These are phyloP conservation scores for Naegleria lovaniensis DNA, from an alignment of 208 protist genomes.

Conservation along the genomic window DNA sequence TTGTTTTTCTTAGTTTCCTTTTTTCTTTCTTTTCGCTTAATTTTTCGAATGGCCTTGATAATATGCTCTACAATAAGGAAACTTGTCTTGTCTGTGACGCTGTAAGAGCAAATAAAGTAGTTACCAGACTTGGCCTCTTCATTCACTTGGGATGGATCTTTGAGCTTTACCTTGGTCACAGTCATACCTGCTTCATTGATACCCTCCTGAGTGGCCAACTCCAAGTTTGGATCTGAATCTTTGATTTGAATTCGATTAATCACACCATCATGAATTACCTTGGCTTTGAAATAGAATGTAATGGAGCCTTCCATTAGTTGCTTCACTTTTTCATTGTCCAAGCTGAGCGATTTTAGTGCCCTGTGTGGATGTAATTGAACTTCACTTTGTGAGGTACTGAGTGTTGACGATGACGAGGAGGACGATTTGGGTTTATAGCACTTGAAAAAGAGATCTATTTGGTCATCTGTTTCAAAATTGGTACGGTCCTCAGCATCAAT, in stretches of 20 bases:
- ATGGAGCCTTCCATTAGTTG: neutral
- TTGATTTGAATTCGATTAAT: slow-evolving; percentile 3
- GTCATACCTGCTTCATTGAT: neutral
- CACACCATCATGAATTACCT: neutral
- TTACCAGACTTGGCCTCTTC: neutral
- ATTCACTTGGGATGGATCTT: neutral
- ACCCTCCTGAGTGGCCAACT: neutral
- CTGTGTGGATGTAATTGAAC: neutral
- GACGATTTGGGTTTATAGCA: neutral
- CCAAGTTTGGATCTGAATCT: neutral
- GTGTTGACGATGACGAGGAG: neutral
- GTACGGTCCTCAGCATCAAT: neutral
- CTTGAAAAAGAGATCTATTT: neutral
- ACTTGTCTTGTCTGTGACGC: neutral
- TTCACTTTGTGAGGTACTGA: neutral
- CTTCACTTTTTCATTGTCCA: neutral
- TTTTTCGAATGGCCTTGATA: neutral
- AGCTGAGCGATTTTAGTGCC: neutral
- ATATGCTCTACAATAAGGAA: neutral
- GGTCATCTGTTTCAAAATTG: neutral
- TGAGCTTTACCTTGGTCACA: neutral
- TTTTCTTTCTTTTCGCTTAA: neutral
- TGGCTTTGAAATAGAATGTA: neutral
- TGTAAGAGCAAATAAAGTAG: neutral
- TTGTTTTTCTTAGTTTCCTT: neutral